A percentile compares a stretch with the other conserved stretches of the same genome.
Conservation (phyloP, 2,329 filamentous ascomycete genomes). For the Niveomyces coronatus region DNA sequence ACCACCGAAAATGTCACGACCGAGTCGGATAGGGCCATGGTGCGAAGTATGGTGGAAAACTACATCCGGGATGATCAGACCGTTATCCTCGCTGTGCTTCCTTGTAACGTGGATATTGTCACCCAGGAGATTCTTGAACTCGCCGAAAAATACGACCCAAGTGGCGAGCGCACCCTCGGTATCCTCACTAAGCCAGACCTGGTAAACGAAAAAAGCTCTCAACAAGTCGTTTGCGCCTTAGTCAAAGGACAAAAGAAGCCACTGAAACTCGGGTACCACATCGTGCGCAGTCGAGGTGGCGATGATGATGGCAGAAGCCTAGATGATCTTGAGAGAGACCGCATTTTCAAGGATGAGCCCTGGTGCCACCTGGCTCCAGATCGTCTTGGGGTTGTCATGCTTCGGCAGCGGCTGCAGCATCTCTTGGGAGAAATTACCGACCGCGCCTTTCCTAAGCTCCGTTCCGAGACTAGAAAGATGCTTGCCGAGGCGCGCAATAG, state of each 20-base stretch:
- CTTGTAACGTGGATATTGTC: conserved; percentile 31
- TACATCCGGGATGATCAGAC: conserved; percentile 38
- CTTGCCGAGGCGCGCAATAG: conserved; percentile 7
- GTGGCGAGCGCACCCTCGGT: conserved; percentile 29
- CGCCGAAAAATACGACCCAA: conserved; percentile 24
- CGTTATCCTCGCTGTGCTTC: conserved; percentile 30
- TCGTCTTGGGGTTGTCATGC: conserved; percentile 16
- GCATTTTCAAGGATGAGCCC: background rate
- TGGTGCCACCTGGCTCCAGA: conserved; percentile 12
- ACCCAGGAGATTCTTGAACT: conserved; percentile 35
- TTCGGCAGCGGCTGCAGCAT: conserved; percentile 15
- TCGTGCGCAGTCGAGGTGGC: conserved; percentile 16
- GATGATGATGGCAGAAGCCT: conserved; percentile 10
- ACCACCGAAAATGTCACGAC: conserved; percentile 31
- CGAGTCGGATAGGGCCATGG: conserved; percentile 32
- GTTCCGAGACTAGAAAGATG: conserved; percentile 13
- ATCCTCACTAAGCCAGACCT: conserved; percentile 38
- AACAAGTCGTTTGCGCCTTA: conserved; percentile 11
- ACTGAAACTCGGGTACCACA: conserved; percentile 15
- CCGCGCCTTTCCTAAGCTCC: conserved; percentile 18
- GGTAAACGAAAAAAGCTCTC: conserved; percentile 17
- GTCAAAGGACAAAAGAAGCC: conserved; percentile 12
- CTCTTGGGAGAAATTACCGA: conserved; percentile 19
- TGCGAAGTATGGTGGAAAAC: conserved; percentile 34
- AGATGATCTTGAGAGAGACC: background rate